Conservation (phyloP, 805 yeast species). For the Candida germanica region DNA sequence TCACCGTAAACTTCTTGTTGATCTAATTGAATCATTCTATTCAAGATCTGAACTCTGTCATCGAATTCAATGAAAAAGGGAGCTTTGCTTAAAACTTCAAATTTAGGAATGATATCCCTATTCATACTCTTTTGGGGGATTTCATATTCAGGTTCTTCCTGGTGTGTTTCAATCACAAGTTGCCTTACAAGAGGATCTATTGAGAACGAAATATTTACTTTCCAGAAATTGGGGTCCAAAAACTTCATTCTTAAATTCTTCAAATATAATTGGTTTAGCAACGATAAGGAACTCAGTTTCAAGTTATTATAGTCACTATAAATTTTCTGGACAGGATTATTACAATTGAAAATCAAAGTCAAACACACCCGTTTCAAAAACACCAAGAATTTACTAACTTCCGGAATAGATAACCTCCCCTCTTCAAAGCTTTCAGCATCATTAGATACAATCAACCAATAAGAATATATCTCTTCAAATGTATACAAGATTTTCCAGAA, state of each 20-base stretch:
- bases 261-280: constrained; percentile 61
- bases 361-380: constrained; percentile 53
- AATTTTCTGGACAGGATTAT: constrained; percentile 5
- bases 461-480: constrained; percentile 61
- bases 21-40: constrained; percentile 57
- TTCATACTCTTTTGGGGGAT: constrained; percentile 8
- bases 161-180: constrained; percentile 9
- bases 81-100: constrained; percentile 54
- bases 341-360: constrained; percentile 42
- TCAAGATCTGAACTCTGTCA: constrained; percentile 71
- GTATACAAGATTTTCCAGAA: constrained; percentile 43
- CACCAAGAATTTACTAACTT: constrained; percentile 38
- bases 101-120: constrained; percentile 22
- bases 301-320: constrained; percentile 15
- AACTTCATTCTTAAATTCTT: constrained; percentile 62
- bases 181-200: constrained; percentile 30
- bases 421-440: constrained; percentile 55
- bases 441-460: constrained; percentile 63
- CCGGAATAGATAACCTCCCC: constrained; percentile 38
- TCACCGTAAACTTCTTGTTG: constrained; percentile 20
- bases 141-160: constrained; percentile 9
- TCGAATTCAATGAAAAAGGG: constrained; percentile 83
- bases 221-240: constrained; percentile 55
- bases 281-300: constrained; percentile 41
- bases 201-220: constrained; percentile 23